A percentile compares a stretch with the other conserved stretches of the same genome.
These are phyloP conservation scores for Gleditsia sinensis DNA, from an alignment of 306 rosid genomes.

Conservation along the genomic window DNA sequence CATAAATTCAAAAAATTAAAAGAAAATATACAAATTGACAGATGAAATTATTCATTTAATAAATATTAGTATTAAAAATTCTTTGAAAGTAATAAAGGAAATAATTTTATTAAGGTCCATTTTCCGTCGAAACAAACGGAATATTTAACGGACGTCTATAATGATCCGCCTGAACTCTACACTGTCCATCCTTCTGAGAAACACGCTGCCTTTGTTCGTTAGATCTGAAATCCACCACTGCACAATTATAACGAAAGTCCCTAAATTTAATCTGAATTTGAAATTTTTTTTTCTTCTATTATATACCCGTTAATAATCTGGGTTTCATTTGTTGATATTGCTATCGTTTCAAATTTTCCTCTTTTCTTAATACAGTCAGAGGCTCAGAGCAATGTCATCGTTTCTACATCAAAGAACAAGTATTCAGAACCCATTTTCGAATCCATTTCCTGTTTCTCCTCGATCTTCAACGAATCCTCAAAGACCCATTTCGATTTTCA, in stretches of 20 bases:
- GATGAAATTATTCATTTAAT: too few relatives aligned
- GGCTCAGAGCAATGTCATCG: conserved; percentile 50
- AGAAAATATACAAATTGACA: too few relatives aligned
- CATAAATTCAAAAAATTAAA: too few relatives aligned
- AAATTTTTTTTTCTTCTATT: not conserved
- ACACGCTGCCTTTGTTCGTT: not conserved
- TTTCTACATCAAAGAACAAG: conserved; percentile 73
- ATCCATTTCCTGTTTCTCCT: conserved; percentile 45
- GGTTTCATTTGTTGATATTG: not conserved
- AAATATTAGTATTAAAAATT: too few relatives aligned
- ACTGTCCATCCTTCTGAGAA: too few relatives aligned
- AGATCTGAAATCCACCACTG: not conserved
- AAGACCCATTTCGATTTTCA: conserved; percentile 60
- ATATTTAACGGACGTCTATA: too few relatives aligned
- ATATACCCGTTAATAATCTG: not conserved
- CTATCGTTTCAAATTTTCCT: not conserved
- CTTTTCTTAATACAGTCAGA: not conserved
- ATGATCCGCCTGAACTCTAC: too few relatives aligned
- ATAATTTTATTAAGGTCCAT: too few relatives aligned
- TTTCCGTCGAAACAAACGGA: too few relatives aligned
- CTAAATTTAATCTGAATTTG: not conserved
- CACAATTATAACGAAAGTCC: not conserved
- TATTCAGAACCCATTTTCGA: conserved; percentile 57
- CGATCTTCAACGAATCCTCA: conserved; percentile 58
- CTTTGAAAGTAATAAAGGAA: too few relatives aligned